Base-by-base conservation (phyloP, 1,284 basidiomycete species). In the Amylostereum areolatum region DNA sequence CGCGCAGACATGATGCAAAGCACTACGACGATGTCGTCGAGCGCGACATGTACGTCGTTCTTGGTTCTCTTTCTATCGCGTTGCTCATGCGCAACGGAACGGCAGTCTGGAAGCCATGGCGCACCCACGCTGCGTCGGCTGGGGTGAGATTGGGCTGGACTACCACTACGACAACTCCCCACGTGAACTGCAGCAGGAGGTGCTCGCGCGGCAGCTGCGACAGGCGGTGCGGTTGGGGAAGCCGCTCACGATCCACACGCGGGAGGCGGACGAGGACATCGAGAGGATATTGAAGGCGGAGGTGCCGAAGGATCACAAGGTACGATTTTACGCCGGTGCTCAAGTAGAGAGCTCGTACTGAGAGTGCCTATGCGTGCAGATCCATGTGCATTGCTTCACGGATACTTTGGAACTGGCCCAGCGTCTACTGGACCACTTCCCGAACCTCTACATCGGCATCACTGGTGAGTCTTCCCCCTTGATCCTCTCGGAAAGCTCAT, bases 141-240 rank as follows among this genome's bases (percentile, higher is more conserved):
- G 84, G 83, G 89, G 89, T 0, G 89, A 92, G 60, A 91, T 90
- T 48, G 89, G 89, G 0, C 74, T 92, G 4, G 89, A 92, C 55
- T 90, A 89, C 58, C 86, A 90, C 62, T 90, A 90, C 60, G 80
- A 88, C 60, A 75, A 81, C 56, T 88, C 87, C 0, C 84, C 87
- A 0, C 77, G 81, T 8, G 74, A 79, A 0, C 56, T 81, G 0
- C 89, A 92, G 59, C 81, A 75, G 52, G 64, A 68, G 0, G 78
- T 90, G 4, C 83, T 92, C 51, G 63, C 66, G 2, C 70, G 83
- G 25, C 89, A 92, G 60, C 73, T 92, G 9, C 70, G 71, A 12
- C 75, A 76, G 2, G 88, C 89, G 0, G 74, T 92, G 4, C 61
- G 67, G 24, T 71, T 89, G 2, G 73, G 74, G 2, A 92, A 91